A percentile compares a stretch with the other conserved stretches of the same genome.
Evolutionary conservation across 768 basidiomycete species (phyloP).

Genomic region (Tephrocybe rancida): DNA sequence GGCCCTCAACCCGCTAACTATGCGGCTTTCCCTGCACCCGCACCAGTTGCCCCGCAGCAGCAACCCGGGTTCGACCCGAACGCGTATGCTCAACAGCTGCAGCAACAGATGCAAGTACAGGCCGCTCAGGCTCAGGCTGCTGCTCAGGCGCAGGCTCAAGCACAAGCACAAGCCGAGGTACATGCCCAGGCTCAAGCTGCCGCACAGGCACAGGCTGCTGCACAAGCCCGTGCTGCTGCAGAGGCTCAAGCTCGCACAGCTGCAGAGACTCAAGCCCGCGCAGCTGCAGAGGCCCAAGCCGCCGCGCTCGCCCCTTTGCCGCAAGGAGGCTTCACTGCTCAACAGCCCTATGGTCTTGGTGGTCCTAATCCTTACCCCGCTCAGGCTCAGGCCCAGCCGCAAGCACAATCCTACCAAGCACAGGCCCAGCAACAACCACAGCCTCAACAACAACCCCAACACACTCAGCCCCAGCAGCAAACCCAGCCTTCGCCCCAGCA

Average conservation of each 20-base stretch:
- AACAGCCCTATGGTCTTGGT: background rate
- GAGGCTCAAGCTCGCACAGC: slow-evolving; percentile 17
- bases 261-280: slow-evolving; percentile 20
- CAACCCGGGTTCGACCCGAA: slow-evolving; percentile 22
- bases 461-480: slow-evolving; percentile 23
- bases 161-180: slow-evolving; percentile 2
- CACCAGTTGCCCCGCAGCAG: slow-evolving; percentile 2
- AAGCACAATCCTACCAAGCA: background rate
- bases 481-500: slow-evolving; percentile 22
- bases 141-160: slow-evolving; percentile 3
- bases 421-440: slow-evolving; percentile 25
- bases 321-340: too few species aligned
- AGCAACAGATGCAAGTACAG: slow-evolving; percentile 11
- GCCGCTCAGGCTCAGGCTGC: slow-evolving; percentile 1
- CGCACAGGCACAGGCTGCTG: slow-evolving; percentile 6
- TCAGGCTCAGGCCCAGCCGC: background rate
- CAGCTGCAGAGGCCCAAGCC: too few species aligned
- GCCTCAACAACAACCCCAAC: slow-evolving; percentile 21
- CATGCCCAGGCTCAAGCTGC: slow-evolving; percentile 7
- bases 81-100: slow-evolving; percentile 23
- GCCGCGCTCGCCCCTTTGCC: too few species aligned
- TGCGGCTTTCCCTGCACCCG: background rate
- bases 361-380: background rate
- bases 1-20: background rate
- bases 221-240: slow-evolving; percentile 12